Base-by-base conservation (phyloP, 306 rosid genomes). In the Gastrolobium bilobum region DNA sequence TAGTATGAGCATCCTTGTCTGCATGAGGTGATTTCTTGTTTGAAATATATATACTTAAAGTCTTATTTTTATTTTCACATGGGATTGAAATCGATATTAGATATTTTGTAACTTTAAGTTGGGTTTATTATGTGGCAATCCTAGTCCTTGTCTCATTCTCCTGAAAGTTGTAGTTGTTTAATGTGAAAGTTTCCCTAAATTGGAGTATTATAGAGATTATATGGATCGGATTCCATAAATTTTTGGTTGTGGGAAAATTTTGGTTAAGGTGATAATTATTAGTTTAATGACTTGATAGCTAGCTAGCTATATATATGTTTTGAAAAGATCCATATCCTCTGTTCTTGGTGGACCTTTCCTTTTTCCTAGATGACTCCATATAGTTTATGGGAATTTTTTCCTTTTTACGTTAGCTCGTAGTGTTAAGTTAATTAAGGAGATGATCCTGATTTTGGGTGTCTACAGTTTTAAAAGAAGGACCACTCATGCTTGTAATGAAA, bases 391-490 rank as follows among this genome's bases (percentile, higher is more conserved):
- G 53, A 11, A 3, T 3, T 1, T 9, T 15, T 31, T 10, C 20
- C 7, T 13, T 3, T 31, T 57, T 1, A 14, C 10, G 20, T 77
- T 57, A 51, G 34, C 58, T 50, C n/a, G 38, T 43, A 4, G 2
- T 64, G 57, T 62, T 71, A 20, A 20, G 26, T 20, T 20, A 30
- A 77, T 50, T 4, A 31, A 58, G 77, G 60, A 64, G 69, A 58
- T 51, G 62, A 46, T 63, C 64, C 79, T 70, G 20, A 57, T 64
- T 62, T 79, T 58, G 86, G 84, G 86, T 73, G 84, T 63, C 77
- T 75, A 5, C 63, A 44, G 67, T 65, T 90, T 87, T 82, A 56
- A 7, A 66, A 35, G 77, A 67, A 88, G 84, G 80, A 72, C 50
- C 84, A n/a, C 87, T 39, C 11, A 9, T 76, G 64, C 48, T 56